phyloP scores from a whole-genome alignment of 768 basidiomycete species.

The Amanita pseudoporphyria region DNA sequence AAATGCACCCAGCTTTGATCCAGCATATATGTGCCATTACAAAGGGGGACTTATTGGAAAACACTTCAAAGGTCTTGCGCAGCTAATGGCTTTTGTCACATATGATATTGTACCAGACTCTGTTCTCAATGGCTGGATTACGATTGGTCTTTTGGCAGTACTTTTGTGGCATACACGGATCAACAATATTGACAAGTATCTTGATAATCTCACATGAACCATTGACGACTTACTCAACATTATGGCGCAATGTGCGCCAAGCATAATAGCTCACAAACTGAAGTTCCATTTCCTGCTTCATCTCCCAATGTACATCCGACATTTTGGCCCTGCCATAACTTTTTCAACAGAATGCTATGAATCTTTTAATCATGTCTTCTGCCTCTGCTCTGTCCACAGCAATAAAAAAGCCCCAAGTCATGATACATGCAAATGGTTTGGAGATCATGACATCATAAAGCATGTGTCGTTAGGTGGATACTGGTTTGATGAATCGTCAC shows the following conservation, averaged over 20 bases:
- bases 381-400: constrained; percentile 20
- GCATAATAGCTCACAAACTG: constrained; percentile 30
- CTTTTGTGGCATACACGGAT: constrained; percentile 23
- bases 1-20: constrained; percentile 14
- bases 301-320: constrained; percentile 23
- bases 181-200: constrained; percentile 15
- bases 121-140: constrained; percentile 20
- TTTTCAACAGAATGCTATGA: constrained; percentile 36
- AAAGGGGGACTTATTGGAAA: constrained; percentile 25
- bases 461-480: background rate
- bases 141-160: constrained; percentile 21
- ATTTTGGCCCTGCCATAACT: constrained; percentile 32
- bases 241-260: constrained; percentile 17
- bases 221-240: constrained; percentile 28
- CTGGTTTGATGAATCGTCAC: too few species aligned
- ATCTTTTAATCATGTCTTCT: constrained; percentile 29
- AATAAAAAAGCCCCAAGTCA: constrained; percentile 23
- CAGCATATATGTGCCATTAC: constrained; percentile 24
- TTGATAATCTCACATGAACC: constrained; percentile 15
- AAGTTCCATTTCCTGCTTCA: constrained; percentile 35
- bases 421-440: constrained; percentile 5
- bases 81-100: constrained; percentile 21
- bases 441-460: background rate
- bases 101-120: constrained; percentile 11
- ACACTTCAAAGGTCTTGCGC: constrained; percentile 24